Evolutionary conservation across 1,284 basidiomycete species (phyloP).

Genomic region (Lignosus rhinocerotis): DNA sequence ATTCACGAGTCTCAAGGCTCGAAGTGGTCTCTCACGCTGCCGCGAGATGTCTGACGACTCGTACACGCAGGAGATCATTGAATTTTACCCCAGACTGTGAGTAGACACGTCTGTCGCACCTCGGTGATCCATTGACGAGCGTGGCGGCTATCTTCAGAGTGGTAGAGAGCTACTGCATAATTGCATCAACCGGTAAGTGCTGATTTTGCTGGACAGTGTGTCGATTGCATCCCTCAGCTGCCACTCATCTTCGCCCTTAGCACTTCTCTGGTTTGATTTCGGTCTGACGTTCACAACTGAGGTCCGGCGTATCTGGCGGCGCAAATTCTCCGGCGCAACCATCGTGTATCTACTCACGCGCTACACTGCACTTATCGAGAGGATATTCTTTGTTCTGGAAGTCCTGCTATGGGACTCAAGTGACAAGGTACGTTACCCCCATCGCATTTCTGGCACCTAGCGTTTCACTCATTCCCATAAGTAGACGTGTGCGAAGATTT

Average conservation of each 20-base stretch:
- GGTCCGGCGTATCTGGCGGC: slow-evolving; percentile 15
- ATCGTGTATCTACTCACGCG: slow-evolving; percentile 20
- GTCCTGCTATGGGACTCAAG: neutral
- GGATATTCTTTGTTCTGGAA: neutral
- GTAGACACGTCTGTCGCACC: no score
- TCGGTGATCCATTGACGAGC: no score
- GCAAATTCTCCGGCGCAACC: slow-evolving; percentile 15
- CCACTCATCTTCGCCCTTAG: neutral
- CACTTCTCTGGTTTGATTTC: slow-evolving; percentile 9
- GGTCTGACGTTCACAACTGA: slow-evolving; percentile 13
- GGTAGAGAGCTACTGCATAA: slow-evolving; percentile 12
- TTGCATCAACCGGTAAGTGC: slow-evolving; percentile 11
- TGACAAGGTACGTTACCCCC: neutral
- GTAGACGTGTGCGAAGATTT: slow-evolving; percentile 1
- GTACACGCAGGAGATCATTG: no score
- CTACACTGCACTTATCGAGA: slow-evolving; percentile 13
- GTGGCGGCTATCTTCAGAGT: neutral
- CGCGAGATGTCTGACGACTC: no score
- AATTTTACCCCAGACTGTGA: no score
- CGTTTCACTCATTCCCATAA: neutral
- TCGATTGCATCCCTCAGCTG: neutral
- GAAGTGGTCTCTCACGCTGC: no score
- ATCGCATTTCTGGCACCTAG: neutral
- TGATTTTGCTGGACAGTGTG: neutral
- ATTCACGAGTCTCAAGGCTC: no score